phyloP scores from a whole-genome alignment of 768 basidiomycete species.

The Coprinopsis strossmayeri region DNA sequence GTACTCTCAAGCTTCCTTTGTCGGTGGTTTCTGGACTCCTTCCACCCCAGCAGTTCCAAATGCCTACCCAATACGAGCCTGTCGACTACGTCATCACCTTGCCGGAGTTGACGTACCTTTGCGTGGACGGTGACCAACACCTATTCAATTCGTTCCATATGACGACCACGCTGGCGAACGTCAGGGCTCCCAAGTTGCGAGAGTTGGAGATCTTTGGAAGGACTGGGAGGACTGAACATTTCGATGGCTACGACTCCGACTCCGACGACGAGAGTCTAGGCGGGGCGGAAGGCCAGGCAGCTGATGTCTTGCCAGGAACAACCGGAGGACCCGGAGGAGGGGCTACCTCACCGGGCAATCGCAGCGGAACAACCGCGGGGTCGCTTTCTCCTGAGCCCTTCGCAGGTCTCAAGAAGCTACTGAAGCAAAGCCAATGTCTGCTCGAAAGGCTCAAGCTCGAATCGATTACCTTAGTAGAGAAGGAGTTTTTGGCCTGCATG shows the following conservation, averaged over 20 bases:
- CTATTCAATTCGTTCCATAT: conserved; percentile 23
- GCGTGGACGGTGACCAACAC: conserved; percentile 24
- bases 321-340: background rate
- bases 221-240: conserved; percentile 14
- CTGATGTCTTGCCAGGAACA: background rate
- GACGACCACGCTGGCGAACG: conserved; percentile 19
- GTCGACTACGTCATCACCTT: conserved; percentile 16
- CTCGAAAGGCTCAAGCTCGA: conserved; percentile 20
- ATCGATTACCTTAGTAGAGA: conserved; percentile 18
- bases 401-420: conserved; percentile 15
- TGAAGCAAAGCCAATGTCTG: conserved; percentile 18
- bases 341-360: too few species aligned
- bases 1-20: conserved; percentile 25
- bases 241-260: background rate
- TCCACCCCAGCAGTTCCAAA: conserved; percentile 8
- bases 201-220: conserved; percentile 21
- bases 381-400: conserved; percentile 16
- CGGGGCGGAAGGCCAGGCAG: background rate
- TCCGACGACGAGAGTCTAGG: background rate
- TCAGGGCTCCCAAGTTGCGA: conserved; percentile 19
- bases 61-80: background rate
- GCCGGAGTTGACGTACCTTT: conserved; percentile 18
- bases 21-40: conserved; percentile 15
- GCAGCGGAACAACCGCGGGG: background rate
- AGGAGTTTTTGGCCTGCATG: conserved; percentile 19